phyloP scores from a whole-genome alignment of 257 asterid species.

The Nicotiana tabacum region DNA sequence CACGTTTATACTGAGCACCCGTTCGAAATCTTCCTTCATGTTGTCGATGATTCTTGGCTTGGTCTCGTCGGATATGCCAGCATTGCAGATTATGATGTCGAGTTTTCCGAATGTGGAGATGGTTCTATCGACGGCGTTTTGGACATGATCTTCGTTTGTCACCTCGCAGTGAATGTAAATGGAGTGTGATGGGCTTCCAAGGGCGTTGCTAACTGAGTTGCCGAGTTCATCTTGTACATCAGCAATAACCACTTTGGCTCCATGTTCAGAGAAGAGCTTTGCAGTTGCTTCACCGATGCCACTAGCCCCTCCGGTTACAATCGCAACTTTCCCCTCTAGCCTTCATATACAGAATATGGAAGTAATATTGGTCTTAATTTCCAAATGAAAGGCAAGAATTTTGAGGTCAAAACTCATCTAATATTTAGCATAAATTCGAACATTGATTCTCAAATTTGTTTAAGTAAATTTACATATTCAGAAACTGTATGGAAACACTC shows the following conservation, averaged over 20 bases:
- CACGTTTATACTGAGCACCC: constrained; percentile 32
- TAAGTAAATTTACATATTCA: background rate
- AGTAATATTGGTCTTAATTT: background rate
- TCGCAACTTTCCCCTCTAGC: constrained; percentile 61
- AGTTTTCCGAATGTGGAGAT: constrained; percentile 40
- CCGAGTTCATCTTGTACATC: constrained; percentile 50
- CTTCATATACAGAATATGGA: constrained; percentile 14
- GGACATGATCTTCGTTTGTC: constrained; percentile 38
- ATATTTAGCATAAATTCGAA: no score
- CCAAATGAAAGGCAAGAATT: background rate
- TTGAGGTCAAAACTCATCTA: background rate
- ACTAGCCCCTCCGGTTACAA: constrained; percentile 57
- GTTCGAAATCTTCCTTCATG: constrained; percentile 30
- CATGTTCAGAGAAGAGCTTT: constrained; percentile 40
- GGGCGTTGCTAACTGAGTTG: constrained; percentile 17
- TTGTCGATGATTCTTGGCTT: constrained; percentile 26
- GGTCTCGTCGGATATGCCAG: constrained; percentile 30
- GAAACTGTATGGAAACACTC: background rate
- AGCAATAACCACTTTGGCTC: constrained; percentile 53
- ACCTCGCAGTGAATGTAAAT: constrained; percentile 51
- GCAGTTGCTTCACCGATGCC: constrained; percentile 59
- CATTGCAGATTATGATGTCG: constrained; percentile 59
- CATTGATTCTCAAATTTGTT: background rate
- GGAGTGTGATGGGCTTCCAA: constrained; percentile 28
- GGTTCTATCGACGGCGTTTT: constrained; percentile 31